Conservation (phyloP, 192 early-diverging fungal genomes). For the Entomortierella parvispora region DNA sequence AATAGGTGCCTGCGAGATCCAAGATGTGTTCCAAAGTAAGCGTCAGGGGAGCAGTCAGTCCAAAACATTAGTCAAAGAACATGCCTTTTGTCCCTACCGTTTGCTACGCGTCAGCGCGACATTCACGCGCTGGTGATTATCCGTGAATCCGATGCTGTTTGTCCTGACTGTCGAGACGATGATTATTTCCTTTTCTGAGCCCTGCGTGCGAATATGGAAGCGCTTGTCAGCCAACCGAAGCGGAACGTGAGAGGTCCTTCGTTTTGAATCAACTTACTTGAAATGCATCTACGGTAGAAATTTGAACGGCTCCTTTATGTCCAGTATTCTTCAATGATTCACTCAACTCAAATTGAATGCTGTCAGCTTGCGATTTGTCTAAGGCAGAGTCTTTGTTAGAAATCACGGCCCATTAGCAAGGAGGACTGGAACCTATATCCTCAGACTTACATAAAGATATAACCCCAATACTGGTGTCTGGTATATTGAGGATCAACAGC, state of each 20-base stretch:
- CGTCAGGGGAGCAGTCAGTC: background rate
- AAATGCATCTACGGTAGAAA: slow-evolving; percentile 80
- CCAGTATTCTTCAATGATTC: slow-evolving; percentile 35
- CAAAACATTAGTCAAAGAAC: background rate
- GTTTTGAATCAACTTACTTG: slow-evolving; percentile 33
- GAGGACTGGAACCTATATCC: background rate
- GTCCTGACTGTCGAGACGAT: slow-evolving; percentile 75
- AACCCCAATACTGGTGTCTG: slow-evolving; percentile 66
- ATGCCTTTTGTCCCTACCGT: slow-evolving; percentile 42
- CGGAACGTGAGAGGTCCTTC: background rate
- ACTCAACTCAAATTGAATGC: slow-evolving; percentile 42
- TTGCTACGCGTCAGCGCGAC: slow-evolving; percentile 81
- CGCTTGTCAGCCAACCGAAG: background rate
- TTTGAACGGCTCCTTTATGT: slow-evolving; percentile 51
- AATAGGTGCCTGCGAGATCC: slow-evolving; percentile 62
- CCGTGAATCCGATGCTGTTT: slow-evolving; percentile 67
- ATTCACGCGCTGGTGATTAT: slow-evolving; percentile 74
- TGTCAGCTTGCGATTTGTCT: slow-evolving; percentile 74
- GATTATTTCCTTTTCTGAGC: slow-evolving; percentile 82
- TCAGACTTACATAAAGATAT: slow-evolving; percentile 72
- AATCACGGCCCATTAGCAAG: background rate
- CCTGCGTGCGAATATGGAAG: slow-evolving; percentile 49
- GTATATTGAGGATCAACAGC: slow-evolving; percentile 56
- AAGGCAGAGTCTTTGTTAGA: background rate
- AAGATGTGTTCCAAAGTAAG: background rate